phyloP scores from a whole-genome alignment of 768 basidiomycete species.

The Tricholoma matsutake region DNA sequence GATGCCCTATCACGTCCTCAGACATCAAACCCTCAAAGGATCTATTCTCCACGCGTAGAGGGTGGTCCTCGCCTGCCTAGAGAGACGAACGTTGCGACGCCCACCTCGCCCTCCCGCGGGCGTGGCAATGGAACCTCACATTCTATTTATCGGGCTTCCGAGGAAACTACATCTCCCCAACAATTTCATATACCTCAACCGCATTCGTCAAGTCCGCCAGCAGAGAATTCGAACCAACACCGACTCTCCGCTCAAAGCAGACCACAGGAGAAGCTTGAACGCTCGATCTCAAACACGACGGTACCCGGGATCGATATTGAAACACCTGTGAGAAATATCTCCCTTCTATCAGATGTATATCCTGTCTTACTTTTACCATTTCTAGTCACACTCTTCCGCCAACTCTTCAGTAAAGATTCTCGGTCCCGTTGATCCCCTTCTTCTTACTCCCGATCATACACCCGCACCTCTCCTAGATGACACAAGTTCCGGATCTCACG shows the following conservation, averaged over 20 bases:
- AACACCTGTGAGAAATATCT: constrained; percentile 39
- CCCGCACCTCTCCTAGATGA: constrained; percentile 14
- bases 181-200: not conserved
- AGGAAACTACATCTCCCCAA: not conserved
- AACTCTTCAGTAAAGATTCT: constrained; percentile 26
- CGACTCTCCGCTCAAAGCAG: constrained; percentile 5
- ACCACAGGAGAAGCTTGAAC: constrained; percentile 19
- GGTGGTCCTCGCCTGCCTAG: constrained; percentile 27
- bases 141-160: not conserved
- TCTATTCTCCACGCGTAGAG: constrained; percentile 4
- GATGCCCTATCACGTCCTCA: not conserved
- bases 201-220: not conserved
- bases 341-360: not conserved
- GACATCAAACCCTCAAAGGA: constrained; percentile 2
- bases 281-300: constrained; percentile 27
- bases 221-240: constrained; percentile 6
- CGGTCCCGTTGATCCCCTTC: constrained; percentile 33
- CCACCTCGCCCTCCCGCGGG: not conserved
- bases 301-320: constrained; percentile 44
- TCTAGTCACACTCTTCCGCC: constrained; percentile 40
- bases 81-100: constrained; percentile 27
- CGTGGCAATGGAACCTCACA: not conserved
- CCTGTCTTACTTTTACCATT: not conserved
- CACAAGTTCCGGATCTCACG: constrained; percentile 2
- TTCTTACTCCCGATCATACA: constrained; percentile 41